Evolutionary conservation across 164 flowering plant species (phyloP), one percentile per base, ranked within the genome.

Genomic region (Vitis rotundifolia): DNA sequence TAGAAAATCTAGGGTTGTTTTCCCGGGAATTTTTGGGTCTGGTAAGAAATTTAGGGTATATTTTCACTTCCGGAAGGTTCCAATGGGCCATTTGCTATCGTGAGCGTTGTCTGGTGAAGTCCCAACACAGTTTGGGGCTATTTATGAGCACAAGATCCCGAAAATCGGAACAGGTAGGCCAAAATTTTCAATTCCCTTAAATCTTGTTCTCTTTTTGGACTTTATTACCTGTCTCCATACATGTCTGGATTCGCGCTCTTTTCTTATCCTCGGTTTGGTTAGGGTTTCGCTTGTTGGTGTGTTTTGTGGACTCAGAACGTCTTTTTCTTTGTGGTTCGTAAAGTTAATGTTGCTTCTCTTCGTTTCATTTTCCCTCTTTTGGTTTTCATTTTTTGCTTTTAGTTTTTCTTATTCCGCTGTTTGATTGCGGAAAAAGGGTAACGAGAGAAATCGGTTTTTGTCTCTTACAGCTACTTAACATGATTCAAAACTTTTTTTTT

Each of bases 121-220:
- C 75, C 78, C 74, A 73, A 68, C 87, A 79, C 70, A 47, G 62
- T 68, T 78, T 66, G 61, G 37, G 69, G 28, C 75, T 65, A 77
- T 88, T 87, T 76, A 80, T 76, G 86, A 83, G 79, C 91, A 82
- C 89, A 77, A 87, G 88, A 81, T 78, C 79, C 63, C 78, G 76
- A 19, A 66, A 61, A 60, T 68, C 86, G 67, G 75, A 75, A 73
- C 84, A 72, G 81, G 85, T 77, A 68, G 70, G 72, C 65, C 71
- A 59, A 37, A 6, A 3, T 37, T 37, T 37, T 37, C 44, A 26
- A 22, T 28, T 26, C 73, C 31, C 63, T 67, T 66, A 31, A 59
- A 14, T 70, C 71, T 71, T 51, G 63, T 70, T 74, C 55, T 63
- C 9, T 15, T 28, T 57, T 19, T 58, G 49, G 19, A 19, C 57